Base-by-base conservation (phyloP, 345 rosid genomes). In the Rhizophora mangle region DNA sequence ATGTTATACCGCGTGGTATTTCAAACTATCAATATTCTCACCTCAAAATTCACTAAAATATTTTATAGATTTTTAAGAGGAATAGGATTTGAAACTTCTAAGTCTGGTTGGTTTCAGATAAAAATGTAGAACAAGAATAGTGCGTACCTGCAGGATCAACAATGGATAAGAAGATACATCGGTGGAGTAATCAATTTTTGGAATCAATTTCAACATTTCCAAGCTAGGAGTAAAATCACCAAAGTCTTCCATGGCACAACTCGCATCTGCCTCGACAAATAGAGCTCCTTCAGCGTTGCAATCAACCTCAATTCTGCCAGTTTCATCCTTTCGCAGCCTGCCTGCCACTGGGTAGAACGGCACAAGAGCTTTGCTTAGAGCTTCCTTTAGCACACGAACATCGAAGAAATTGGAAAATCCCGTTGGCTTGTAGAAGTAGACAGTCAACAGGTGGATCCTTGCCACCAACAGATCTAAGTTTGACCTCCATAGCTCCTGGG, bases 331-430 rank as follows among this genome's bases (percentile, higher is more conserved):
- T 3, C 53, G 75, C 8, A 81, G 31, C 15, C 85, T 63, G 1
- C 85, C 83, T 1, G 83, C 85, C 26, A 73, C 31, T 1, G 83
- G 85, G 39, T 81, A 74, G 24, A 77, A 81, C 0, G 78, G 67
- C 30, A 79, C 83, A 0, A 84, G 78, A 67, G 64, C 74, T 10
- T 68, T 56, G 56, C 79, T 66, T 5, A 84, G 47, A 67, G 82
- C 68, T 2, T 81, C 69, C 62, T 72, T 76, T 4, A 83, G 77
- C 37, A 66, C 64, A 4, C 32, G 3, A 4, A 62, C 13, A 3
- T 74, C 57, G 24, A 74, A 77, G 46, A 71, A 74, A 31, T 46
- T 52, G 1, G 74, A 32, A 16, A 61, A 67, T 6, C 2, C 36
- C 9, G 2, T 59, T 11, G 18, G 74, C 63, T 55, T 68, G 72